phyloP scores from a whole-genome alignment of 208 protist genomes.

The Trypanosoma cruzi region DNA sequence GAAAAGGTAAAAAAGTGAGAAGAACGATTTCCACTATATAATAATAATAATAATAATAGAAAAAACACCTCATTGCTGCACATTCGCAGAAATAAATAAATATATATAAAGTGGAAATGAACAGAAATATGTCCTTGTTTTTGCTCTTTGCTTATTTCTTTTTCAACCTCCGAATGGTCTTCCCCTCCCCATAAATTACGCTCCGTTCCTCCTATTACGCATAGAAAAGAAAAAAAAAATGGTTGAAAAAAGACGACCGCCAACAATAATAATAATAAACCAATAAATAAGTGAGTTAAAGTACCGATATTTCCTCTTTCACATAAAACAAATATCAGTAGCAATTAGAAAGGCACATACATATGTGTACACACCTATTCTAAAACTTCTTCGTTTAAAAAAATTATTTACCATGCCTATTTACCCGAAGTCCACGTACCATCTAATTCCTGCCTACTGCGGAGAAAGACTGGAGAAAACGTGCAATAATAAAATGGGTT shows the following conservation, averaged over 20 bases:
- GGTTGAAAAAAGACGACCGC: not conserved
- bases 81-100: too few relatives aligned
- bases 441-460: not conserved
- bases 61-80: too few relatives aligned
- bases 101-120: not conserved
- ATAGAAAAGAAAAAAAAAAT: not conserved
- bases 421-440: too few relatives aligned
- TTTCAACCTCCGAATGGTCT: not conserved
- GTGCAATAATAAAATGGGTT: too few relatives aligned
- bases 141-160: not conserved
- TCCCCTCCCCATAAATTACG: not conserved
- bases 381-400: too few relatives aligned
- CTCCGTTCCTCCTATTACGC: not conserved
- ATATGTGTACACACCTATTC: not conserved
- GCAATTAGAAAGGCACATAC: not conserved
- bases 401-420: too few relatives aligned
- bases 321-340: not conserved
- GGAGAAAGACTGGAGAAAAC: not conserved
- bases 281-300: not conserved
- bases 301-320: not conserved
- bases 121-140: not conserved
- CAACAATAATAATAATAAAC: slow-evolving; percentile 13
- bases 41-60: slow-evolving; percentile 3
- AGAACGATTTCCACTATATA: slow-evolving; percentile 1
- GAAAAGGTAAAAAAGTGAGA: slow-evolving; percentile 1